Evolutionary conservation across 352 stramenopile genomes (phyloP).

Genomic region (Globisporangium lucens): DNA sequence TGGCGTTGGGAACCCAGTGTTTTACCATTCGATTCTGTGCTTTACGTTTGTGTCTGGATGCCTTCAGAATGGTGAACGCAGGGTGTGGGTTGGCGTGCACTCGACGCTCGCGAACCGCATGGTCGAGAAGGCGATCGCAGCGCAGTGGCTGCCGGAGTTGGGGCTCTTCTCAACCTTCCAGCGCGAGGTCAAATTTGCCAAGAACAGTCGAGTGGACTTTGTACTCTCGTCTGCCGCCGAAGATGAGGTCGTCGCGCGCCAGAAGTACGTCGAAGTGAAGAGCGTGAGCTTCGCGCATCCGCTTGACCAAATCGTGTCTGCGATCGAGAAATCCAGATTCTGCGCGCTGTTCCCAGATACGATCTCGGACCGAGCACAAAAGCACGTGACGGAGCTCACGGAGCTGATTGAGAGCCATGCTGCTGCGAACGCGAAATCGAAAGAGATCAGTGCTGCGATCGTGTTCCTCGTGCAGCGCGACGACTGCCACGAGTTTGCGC

Average conservation of each 20-base stretch:
- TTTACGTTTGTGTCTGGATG: neutral
- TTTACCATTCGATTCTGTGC: neutral
- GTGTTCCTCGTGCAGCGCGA: slow-evolving; percentile 79
- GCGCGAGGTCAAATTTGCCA: slow-evolving; percentile 76
- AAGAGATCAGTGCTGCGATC: slow-evolving; percentile 42
- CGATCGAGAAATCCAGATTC: neutral
- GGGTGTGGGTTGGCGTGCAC: slow-evolving; percentile 80
- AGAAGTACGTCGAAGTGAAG: slow-evolving; percentile 86
- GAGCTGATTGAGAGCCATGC: slow-evolving; percentile 39
- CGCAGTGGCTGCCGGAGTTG: slow-evolving; percentile 67
- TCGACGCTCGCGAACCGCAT: slow-evolving; percentile 77
- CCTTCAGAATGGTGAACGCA: slow-evolving; percentile 40
- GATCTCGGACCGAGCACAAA: slow-evolving; percentile 65
- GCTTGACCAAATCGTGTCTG: slow-evolving; percentile 1
- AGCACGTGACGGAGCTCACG: slow-evolving; percentile 74
- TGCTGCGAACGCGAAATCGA: slow-evolving; percentile 11
- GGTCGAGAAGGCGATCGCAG: slow-evolving; percentile 59
- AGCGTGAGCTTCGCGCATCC: slow-evolving; percentile 64
- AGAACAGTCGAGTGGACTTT: slow-evolving; percentile 83
- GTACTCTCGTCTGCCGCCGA: slow-evolving; percentile 42
- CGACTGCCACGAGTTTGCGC: slow-evolving; percentile 69
- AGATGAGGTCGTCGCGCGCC: slow-evolving; percentile 31
- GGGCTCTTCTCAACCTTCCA: slow-evolving; percentile 49
- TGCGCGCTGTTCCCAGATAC: slow-evolving; percentile 82
- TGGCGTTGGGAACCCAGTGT: neutral